Evolutionary conservation across 192 early-diverging fungal genomes (phyloP).

Genomic region (Dimargaris verticillata): DNA sequence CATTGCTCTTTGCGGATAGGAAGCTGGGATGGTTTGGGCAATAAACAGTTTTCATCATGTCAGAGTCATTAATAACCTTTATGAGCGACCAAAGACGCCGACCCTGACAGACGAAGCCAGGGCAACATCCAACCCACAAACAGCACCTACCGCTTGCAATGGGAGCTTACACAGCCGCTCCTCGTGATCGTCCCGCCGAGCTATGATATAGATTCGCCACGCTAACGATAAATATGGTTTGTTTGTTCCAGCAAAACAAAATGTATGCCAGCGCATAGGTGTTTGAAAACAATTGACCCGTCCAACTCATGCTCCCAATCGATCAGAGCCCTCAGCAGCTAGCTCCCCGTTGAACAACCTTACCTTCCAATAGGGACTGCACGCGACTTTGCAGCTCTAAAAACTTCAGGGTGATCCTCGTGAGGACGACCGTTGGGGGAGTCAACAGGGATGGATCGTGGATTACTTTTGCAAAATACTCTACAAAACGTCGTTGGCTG

Average conservation of each 20-base stretch:
- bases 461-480: constrained; percentile 9
- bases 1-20: neutral
- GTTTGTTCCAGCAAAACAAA: neutral
- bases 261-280: neutral
- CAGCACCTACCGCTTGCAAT: neutral
- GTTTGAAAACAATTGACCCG: neutral
- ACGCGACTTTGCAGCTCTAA: neutral
- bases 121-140: too few species aligned
- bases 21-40: neutral
- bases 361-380: neutral
- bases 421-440: neutral
- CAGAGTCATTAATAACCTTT: neutral
- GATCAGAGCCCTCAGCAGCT: neutral
- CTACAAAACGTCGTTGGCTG: neutral
- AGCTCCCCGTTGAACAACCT: neutral
- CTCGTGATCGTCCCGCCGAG: neutral
- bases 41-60: constrained; percentile 12
- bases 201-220: neutral
- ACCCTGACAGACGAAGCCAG: neutral
- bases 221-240: neutral
- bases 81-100: neutral
- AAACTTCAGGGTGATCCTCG: neutral
- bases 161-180: neutral
- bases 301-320: neutral
- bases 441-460: neutral